Evolutionary conservation across 1,284 basidiomycete genomes (phyloP).

Genomic region (Rhodofomes roseus): DNA sequence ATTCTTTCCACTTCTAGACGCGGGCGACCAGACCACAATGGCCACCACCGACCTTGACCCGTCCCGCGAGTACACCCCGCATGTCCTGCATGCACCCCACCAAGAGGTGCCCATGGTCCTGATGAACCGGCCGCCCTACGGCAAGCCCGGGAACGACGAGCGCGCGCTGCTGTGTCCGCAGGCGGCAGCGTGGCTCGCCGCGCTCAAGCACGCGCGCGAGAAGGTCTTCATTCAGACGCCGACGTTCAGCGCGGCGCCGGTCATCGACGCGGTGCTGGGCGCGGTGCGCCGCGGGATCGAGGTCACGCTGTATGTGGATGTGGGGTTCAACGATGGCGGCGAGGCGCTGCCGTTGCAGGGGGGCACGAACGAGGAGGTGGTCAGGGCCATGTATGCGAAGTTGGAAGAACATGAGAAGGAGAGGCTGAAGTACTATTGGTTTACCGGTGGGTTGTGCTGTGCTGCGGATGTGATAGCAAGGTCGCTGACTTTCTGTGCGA

Average conservation of each 20-base stretch:
- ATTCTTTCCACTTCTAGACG: conserved; percentile 20
- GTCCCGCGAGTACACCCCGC: conserved; percentile 40
- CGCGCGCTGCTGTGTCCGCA: conserved; percentile 41
- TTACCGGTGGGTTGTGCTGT: conserved; percentile 26
- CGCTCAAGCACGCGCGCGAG: conserved; percentile 61
- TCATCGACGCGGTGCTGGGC: conserved; percentile 62
- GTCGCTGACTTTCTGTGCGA: not conserved
- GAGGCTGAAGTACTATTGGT: conserved; percentile 68
- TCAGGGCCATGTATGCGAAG: conserved; percentile 57
- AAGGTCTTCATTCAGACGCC: conserved; percentile 79
- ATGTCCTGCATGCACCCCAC: conserved; percentile 55
- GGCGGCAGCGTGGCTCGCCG: conserved; percentile 75
- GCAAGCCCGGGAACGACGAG: conserved; percentile 24
- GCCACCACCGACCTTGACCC: conserved; percentile 27
- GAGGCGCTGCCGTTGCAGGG: conserved; percentile 77
- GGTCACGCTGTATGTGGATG: conserved; percentile 58
- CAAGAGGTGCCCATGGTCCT: conserved; percentile 71
- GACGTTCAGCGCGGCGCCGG: conserved; percentile 71
- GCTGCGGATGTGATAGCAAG: not conserved
- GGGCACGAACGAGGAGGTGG: conserved; percentile 78
- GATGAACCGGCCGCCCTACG: conserved; percentile 67
- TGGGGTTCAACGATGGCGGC: conserved; percentile 64
- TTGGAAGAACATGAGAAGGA: conserved; percentile 46
- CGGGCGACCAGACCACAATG: conserved; percentile 32
- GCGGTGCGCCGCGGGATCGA: conserved; percentile 67